A percentile compares a stretch with the other conserved stretches of the same genome.
Evolutionary conservation across 306 rosid genomes (phyloP).

Genomic region (Comarum palustre): DNA sequence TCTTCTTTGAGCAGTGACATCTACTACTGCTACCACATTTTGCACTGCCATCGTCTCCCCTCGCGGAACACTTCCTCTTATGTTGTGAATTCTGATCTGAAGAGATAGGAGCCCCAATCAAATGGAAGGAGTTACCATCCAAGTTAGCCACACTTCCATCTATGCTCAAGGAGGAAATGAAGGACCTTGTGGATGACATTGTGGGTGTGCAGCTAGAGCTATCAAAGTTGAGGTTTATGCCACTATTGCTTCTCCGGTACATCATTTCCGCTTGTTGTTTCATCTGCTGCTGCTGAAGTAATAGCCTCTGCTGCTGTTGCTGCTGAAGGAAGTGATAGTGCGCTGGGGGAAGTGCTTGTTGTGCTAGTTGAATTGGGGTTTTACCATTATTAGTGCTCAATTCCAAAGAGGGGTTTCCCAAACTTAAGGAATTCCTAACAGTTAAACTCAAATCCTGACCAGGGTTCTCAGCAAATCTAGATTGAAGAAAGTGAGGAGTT

Average conservation of each 20-base stretch:
- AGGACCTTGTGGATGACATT: conserved; percentile 88
- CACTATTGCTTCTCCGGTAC: conserved; percentile 68
- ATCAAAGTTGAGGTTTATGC: conserved; percentile 82
- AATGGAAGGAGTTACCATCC: conserved; percentile 79
- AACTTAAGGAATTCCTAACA: conserved; percentile 42
- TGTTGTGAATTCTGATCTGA: conserved; percentile 82
- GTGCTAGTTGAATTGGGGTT: conserved; percentile 53
- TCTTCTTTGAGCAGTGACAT: conserved; percentile 99
- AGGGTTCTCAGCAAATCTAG: conserved; percentile 49
- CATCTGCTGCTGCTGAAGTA: conserved; percentile 60
- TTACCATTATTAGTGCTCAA: conserved; percentile 62
- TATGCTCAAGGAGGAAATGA: conserved; percentile 89
- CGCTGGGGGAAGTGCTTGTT: conserved; percentile 47
- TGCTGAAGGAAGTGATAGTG: conserved; percentile 65
- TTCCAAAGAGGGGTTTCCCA: conserved; percentile 66
- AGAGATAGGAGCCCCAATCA: conserved; percentile 73
- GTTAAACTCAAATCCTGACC: conserved; percentile 48
- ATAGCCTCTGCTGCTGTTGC: conserved; percentile 49
- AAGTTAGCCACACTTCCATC: conserved; percentile 87
- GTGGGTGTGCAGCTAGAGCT: conserved; percentile 87
- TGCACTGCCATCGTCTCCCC: conserved; percentile 83
- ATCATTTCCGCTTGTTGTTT: conserved; percentile 74
- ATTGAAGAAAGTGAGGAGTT: conserved; percentile 43
- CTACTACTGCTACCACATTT: conserved; percentile 84
- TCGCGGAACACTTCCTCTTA: conserved; percentile 80